Evolutionary conservation across 164 flowering plant genomes (phyloP), one percentile per base, ranked within the genome.

Genomic region (Aristolochia fimbriata): DNA sequence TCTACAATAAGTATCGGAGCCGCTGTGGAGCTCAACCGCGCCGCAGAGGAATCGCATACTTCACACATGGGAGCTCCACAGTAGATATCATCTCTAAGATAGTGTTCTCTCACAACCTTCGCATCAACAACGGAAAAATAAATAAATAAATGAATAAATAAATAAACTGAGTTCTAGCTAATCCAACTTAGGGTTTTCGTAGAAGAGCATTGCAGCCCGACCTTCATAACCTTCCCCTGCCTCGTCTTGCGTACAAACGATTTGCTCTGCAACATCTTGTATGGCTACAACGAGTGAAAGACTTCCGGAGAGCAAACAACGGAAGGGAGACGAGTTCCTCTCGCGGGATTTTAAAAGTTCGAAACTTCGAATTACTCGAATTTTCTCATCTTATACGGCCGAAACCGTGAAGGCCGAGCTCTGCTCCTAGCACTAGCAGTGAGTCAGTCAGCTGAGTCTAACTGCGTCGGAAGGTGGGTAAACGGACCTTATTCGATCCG

Each of bases 21-120:
- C 16, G 79, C 67, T 33, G 72, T 62, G 13, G 75, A 54, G 60
- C 80, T 72, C 47, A 93, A 69, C 24, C 84, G 78, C 71, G 97
- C 88, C 27, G 33, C 66, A 4, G 79, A 57, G 55, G 81, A 59
- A 60, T 88, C 81, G 59, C 99, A 93, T 1, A 66, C 68, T 62
- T 78, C 76, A 71, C 99, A 93, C 45, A 64, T 50, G 0, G 82
- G 52, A 63, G 82, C 86, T 25, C 96, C 96, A 25, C 96, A 92
- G 68, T 80, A 85, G 52, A 88, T 87, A 67, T 92, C 98, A 57
- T 88, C 95, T 74, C 96, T 65, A 6, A 91, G 76, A 65, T 91
- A 91, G 64, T 85, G 89, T 55, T 91, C 98, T 65, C 95, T 77
- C 5, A 91, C 86, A 14, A 78, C 80, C 97, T 91, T 22, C 56